phyloP scores from a whole-genome alignment of 805 yeast species.

The Candida peoriensis region DNA sequence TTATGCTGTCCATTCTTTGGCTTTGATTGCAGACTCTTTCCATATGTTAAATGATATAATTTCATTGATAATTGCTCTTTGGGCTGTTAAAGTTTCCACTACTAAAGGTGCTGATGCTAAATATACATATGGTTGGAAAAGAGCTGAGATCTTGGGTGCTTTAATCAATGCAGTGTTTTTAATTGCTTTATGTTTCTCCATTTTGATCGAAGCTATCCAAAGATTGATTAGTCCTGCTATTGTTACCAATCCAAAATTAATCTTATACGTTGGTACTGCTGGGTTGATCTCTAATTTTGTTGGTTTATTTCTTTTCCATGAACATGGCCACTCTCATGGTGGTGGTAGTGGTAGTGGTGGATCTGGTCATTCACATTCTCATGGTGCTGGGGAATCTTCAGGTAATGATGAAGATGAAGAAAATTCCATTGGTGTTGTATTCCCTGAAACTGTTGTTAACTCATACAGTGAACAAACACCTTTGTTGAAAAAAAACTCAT shows the following conservation, averaged over 20 bases:
- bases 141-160: constrained; percentile 97
- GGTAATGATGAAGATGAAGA: constrained; percentile 17
- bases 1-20: constrained; percentile 89
- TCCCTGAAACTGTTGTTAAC: constrained; percentile 45
- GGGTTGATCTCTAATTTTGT: constrained; percentile 80
- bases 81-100: constrained; percentile 94
- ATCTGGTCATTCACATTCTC: constrained; percentile 37
- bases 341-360: constrained; percentile 33
- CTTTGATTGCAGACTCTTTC: constrained; percentile 93
- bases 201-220: constrained; percentile 88
- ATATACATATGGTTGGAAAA: constrained; percentile 96
- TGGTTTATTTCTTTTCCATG: constrained; percentile 87
- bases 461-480: constrained; percentile 22
- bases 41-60: constrained; percentile 96
- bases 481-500: constrained; percentile 7
- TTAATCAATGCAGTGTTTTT: constrained; percentile 88
- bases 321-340: constrained; percentile 59
- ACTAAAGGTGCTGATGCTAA: constrained; percentile 76
- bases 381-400: constrained; percentile 14
- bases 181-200: constrained; percentile 87
- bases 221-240: constrained; percentile 77
- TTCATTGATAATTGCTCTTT: constrained; percentile 81
- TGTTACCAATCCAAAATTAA: constrained; percentile 77
- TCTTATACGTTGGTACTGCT: constrained; percentile 73
- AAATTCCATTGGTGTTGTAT: constrained; percentile 25